These are phyloP conservation scores for Pythium coloratum DNA, from an alignment of 352 stramenopile genomes.

Conservation along the genomic window DNA sequence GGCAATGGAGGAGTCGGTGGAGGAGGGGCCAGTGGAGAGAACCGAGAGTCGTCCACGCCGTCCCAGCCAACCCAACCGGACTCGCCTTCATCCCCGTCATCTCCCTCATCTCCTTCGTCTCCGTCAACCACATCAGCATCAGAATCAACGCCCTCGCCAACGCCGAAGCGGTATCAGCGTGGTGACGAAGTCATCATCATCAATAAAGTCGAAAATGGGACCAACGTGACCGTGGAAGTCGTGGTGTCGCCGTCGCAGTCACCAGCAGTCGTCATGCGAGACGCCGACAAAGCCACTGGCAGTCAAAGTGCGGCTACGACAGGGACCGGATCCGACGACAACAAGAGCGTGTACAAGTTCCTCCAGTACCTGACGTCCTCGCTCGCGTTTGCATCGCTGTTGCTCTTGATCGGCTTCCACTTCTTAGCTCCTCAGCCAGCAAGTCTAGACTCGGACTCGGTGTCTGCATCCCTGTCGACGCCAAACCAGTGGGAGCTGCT, in stretches of 20 bases:
- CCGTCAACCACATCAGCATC: not conserved
- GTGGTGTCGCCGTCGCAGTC: constrained; percentile 8
- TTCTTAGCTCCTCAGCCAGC: constrained; percentile 14
- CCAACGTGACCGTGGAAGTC: constrained; percentile 11
- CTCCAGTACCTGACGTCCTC: constrained; percentile 10
- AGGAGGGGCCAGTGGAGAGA: not conserved
- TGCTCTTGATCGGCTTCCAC: constrained; percentile 10
- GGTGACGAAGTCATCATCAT: constrained; percentile 14
- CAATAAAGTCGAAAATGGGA: constrained; percentile 11
- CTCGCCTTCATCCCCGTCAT: not conserved
- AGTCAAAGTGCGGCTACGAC: not conserved
- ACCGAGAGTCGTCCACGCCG: not conserved
- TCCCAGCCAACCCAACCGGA: not conserved
- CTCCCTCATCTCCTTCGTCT: not conserved
- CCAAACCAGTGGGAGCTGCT: constrained; percentile 36
- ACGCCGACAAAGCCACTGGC: not conserved
- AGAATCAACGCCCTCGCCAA: not conserved
- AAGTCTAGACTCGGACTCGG: not conserved
- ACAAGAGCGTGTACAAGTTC: constrained; percentile 2
- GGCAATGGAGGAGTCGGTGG: no score
- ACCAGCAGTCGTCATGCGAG: constrained; percentile 12
- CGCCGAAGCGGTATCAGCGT: constrained; percentile 15
- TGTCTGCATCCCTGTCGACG: constrained; percentile 3
- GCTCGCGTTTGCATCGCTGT: constrained; percentile 7
- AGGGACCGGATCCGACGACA: not conserved